Conservation (phyloP, 495 filamentous ascomycete genomes). For the Staphylotrichum tortipilum region DNA sequence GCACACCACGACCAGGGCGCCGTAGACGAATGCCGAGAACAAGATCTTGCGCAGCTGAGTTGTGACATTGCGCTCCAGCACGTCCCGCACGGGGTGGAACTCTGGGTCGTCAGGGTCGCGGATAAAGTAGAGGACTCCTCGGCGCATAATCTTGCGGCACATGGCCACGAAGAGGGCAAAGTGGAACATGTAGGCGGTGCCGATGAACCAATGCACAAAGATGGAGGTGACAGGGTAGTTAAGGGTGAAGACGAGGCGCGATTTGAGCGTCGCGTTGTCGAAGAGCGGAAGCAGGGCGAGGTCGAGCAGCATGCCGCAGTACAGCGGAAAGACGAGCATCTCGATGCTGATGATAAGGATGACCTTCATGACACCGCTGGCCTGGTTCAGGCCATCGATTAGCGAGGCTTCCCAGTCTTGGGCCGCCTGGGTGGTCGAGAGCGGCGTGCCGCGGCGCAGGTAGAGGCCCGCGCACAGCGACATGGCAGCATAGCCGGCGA, state of each 20-base stretch:
- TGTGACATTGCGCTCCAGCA: constrained; percentile 84
- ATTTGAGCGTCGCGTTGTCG: constrained; percentile 62
- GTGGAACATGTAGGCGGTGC: constrained; percentile 99
- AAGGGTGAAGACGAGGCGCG: constrained; percentile 65
- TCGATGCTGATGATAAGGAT: constrained; percentile 98
- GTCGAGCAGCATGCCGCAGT: constrained; percentile 88
- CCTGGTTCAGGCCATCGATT: constrained; percentile 81
- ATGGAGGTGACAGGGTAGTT: constrained; percentile 74
- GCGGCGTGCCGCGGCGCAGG: constrained; percentile 56
- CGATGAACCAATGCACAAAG: constrained; percentile 98
- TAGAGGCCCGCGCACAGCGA: constrained; percentile 68
- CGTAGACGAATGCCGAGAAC: constrained; percentile 93
- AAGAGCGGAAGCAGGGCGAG: constrained; percentile 84
- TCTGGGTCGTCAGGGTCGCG: constrained; percentile 97
- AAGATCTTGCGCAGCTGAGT: constrained; percentile 94
- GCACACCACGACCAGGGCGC: constrained; percentile 83
- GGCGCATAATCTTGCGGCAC: constrained; percentile 96
- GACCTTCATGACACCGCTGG: constrained; percentile 94
- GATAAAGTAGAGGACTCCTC: constrained; percentile 94
- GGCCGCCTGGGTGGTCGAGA: constrained; percentile 54
- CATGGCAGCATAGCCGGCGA: constrained; percentile 71
- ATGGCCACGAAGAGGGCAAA: constrained; percentile 98
- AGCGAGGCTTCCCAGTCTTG: constrained; percentile 68
- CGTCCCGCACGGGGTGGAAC: constrained; percentile 95
- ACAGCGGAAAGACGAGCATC: constrained; percentile 95